These are phyloP conservation scores for Basipetospora chlamydospora DNA, from an alignment of 2,329 filamentous ascomycete species.

Conservation along the genomic window DNA sequence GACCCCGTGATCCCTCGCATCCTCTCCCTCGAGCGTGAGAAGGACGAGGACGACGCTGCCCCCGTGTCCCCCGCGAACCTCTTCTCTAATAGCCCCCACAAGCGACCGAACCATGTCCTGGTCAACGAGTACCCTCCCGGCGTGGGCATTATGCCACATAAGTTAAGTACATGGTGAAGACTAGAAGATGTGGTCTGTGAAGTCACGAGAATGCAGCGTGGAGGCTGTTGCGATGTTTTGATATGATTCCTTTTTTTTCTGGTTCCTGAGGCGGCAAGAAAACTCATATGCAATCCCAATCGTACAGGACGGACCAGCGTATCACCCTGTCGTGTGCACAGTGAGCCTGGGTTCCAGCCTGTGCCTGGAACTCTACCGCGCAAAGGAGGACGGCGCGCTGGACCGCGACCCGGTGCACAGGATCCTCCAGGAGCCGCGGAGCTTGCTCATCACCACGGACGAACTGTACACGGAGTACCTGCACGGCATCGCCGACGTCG, in stretches of 20 bases:
- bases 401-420: conserved; percentile 34
- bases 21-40: conserved; percentile 32
- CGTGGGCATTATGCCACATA: conserved; percentile 94
- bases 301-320: conserved; percentile 65
- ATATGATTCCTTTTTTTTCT: no score
- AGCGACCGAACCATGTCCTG: conserved; percentile 73
- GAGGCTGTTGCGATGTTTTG: no score
- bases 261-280: background rate
- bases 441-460: conserved; percentile 58
- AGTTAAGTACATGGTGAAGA: conserved; percentile 28
- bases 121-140: conserved; percentile 84
- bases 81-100: conserved; percentile 54
- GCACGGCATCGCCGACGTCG: conserved; percentile 57
- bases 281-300: conserved; percentile 15
- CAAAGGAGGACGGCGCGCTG: conserved; percentile 44
- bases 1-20: conserved; percentile 53
- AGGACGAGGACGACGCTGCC: conserved; percentile 12
- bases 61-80: conserved; percentile 26
- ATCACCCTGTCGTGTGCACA: conserved; percentile 78
- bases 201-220: no score
- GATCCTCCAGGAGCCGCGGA: conserved; percentile 73
- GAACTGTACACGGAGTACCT: conserved; percentile 55
- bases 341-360: conserved; percentile 69
- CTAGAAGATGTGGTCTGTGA: no score
- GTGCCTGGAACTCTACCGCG: conserved; percentile 62